Conservation (phyloP, 805 yeast genomes). For the Candida tallmaniae region DNA sequence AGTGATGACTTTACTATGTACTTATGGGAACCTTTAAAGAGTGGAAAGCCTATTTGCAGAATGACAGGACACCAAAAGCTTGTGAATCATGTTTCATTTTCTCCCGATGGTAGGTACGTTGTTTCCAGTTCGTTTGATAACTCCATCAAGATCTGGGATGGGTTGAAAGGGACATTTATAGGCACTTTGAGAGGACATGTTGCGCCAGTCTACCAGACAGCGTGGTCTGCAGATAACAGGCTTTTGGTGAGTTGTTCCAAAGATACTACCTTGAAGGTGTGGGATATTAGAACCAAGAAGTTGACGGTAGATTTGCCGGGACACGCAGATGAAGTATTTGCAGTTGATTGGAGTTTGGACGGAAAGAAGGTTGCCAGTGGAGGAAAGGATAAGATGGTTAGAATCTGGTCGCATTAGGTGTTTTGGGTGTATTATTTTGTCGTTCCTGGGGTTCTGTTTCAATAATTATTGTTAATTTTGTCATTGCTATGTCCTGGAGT, state of each 20-base stretch:
- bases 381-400: slow-evolving; percentile 91
- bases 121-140: slow-evolving; percentile 95
- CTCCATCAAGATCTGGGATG: slow-evolving; percentile 95
- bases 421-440: too few species aligned
- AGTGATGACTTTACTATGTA: slow-evolving; percentile 98
- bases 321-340: slow-evolving; percentile 90
- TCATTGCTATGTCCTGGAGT: too few species aligned
- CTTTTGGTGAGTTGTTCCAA: slow-evolving; percentile 89
- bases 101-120: slow-evolving; percentile 89
- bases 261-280: slow-evolving; percentile 92
- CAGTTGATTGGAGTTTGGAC: slow-evolving; percentile 97
- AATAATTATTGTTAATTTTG: too few species aligned
- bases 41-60: slow-evolving; percentile 79
- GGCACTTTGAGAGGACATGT: slow-evolving; percentile 95
- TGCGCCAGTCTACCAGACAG: slow-evolving; percentile 94
- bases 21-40: slow-evolving; percentile 85
- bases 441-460: too few species aligned
- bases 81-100: slow-evolving; percentile 91
- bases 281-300: slow-evolving; percentile 89
- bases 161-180: slow-evolving; percentile 82
- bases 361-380: slow-evolving; percentile 95
- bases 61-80: slow-evolving; percentile 98
- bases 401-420: slow-evolving; percentile 83
- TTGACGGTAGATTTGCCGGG: slow-evolving; percentile 90
- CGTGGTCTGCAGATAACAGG: slow-evolving; percentile 96